Evolutionary conservation across 2,329 filamentous ascomycete genomes (phyloP).

Genomic region (Diaporthe australafricana): DNA sequence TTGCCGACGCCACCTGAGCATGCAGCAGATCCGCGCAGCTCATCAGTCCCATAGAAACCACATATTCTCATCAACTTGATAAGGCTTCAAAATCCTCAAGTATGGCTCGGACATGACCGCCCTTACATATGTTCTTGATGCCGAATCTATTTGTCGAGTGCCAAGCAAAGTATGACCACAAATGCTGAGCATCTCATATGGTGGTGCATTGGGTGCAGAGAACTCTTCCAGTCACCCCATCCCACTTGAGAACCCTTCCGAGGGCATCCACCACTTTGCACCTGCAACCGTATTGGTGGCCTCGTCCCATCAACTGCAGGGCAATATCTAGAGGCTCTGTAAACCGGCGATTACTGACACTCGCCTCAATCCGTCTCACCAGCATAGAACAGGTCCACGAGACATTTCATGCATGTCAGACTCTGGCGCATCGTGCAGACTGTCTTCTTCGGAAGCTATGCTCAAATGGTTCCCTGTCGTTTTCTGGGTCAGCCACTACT

Average conservation of each 20-base stretch:
- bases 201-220: background rate
- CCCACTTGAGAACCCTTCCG: background rate
- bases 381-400: constrained; percentile 3
- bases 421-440: background rate
- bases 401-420: constrained; percentile 29
- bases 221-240: background rate
- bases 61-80: background rate
- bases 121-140: background rate
- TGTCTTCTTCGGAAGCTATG: background rate
- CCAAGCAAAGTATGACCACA: background rate
- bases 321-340: constrained; percentile 26
- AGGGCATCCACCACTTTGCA: too few species aligned
- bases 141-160: background rate
- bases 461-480: background rate
- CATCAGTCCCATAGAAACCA: background rate
- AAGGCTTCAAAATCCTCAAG: background rate
- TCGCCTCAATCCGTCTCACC: constrained; percentile 12
- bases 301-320: constrained; percentile 13
- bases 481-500: constrained; percentile 14
- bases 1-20: background rate
- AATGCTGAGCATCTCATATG: background rate
- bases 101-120: background rate
- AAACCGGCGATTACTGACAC: background rate
- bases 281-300: constrained; percentile 14
- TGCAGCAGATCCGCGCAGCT: background rate